Conservation (phyloP, 2,329 filamentous ascomycete genomes). For the Ascochyta clinopodiicola region DNA sequence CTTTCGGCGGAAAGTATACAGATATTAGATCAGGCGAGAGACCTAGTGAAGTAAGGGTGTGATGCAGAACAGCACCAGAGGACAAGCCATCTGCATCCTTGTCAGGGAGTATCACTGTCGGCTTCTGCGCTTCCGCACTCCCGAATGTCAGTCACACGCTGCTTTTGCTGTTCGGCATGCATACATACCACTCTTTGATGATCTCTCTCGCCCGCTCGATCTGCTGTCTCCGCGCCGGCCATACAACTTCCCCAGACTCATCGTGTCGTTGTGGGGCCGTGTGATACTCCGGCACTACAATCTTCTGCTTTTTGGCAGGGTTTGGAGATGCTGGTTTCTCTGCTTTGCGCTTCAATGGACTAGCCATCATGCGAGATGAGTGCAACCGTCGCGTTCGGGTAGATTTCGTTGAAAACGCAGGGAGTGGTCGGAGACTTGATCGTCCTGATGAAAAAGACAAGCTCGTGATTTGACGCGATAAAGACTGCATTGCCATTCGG, state of each 20-base stretch:
- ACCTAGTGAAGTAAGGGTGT: slow-evolving; percentile 65
- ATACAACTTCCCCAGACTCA: slow-evolving; percentile 57
- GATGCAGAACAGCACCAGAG: slow-evolving; percentile 68
- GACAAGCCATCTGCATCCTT: slow-evolving; percentile 73
- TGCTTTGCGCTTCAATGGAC: slow-evolving; percentile 41
- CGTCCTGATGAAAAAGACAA: background rate
- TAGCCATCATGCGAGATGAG: slow-evolving; percentile 25
- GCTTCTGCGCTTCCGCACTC: slow-evolving; percentile 60
- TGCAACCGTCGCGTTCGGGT: slow-evolving; percentile 11
- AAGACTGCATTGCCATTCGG: background rate
- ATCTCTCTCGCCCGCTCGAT: slow-evolving; percentile 63
- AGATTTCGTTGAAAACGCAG: too few relatives aligned
- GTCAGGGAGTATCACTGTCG: slow-evolving; percentile 68
- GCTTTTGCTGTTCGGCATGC: background rate
- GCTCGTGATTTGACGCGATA: background rate
- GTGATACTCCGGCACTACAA: slow-evolving; percentile 41
- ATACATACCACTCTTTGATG: slow-evolving; percentile 62
- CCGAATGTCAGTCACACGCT: slow-evolving; percentile 1
- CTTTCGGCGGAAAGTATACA: slow-evolving; percentile 66
- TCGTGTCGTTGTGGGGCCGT: slow-evolving; percentile 36
- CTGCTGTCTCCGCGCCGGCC: slow-evolving; percentile 66
- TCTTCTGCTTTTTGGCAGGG: slow-evolving; percentile 36
- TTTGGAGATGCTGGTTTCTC: slow-evolving; percentile 20
- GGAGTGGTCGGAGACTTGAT: background rate
- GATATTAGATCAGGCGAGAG: slow-evolving; percentile 60